These are phyloP conservation scores for Ceratocystis diversiconidia DNA, from an alignment of 2,329 filamentous ascomycete species.

Conservation along the genomic window DNA sequence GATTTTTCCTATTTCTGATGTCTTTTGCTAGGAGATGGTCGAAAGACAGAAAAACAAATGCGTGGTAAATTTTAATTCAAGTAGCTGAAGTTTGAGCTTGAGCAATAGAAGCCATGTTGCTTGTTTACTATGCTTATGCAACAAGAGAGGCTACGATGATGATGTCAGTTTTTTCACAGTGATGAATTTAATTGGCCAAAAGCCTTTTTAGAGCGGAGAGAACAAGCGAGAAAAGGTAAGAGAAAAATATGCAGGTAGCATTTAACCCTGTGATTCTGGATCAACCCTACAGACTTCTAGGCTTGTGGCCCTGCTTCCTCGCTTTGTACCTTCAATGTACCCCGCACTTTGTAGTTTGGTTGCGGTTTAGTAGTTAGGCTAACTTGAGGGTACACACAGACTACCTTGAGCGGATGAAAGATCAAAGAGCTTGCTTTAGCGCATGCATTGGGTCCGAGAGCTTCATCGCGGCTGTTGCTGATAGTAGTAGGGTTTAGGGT, in stretches of 20 bases:
- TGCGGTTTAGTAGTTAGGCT: neutral
- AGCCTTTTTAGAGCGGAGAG: neutral
- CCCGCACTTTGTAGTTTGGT: neutral
- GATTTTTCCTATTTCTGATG: neutral
- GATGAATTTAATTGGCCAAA: neutral
- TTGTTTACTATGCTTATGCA: neutral
- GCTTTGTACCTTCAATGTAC: neutral
- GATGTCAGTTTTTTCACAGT: slow-evolving; percentile 1
- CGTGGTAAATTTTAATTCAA: neutral
- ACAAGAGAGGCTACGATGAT: neutral
- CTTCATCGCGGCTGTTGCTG: too few species aligned
- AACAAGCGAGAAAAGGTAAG: neutral
- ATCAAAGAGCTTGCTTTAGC: too few species aligned
- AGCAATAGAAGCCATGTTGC: neutral
- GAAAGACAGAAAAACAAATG: neutral
- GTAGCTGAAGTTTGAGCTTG: neutral
- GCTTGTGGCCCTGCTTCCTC: neutral
- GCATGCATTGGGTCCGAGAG: too few species aligned
- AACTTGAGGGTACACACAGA: neutral
- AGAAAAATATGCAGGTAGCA: neutral
- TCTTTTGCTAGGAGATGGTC: neutral
- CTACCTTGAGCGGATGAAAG: neutral
- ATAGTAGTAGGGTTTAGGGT: neutral
- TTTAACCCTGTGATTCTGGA: neutral
- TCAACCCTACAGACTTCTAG: neutral